Evolutionary conservation across 169 alveolate genomes (phyloP), one percentile per base, ranked within the genome.

Genomic region (Eimeria falciformis): DNA sequence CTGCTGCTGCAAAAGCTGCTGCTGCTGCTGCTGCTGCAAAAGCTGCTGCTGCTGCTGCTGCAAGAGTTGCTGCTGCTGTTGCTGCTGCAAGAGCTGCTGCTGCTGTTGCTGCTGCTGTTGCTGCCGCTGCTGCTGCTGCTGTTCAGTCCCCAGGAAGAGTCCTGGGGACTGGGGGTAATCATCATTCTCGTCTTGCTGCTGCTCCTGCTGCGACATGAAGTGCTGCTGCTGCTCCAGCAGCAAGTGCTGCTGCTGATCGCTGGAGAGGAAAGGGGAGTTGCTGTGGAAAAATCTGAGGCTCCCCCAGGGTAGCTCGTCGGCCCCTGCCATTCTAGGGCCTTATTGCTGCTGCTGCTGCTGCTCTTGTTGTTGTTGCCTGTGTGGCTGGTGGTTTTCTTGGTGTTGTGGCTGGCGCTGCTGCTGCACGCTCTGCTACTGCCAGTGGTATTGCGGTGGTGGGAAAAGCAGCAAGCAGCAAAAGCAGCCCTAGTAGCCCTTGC

Each of bases 61-160:
- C 79, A 27, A 11, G 50, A 9, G 43, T 23, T 45, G 66, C 40
- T 9, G 56, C 29, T 14, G 85, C 85, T 17, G 65, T 25, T 75
- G 85, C 40, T 11, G 33, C 37, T 2, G 62, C 85, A 40, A 4
- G 45, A 21, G 85, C 62, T 37, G 62, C 66, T 4, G 85, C 37
- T 75, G 85, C 37, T 75, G 85, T 65, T 73, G 65, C 83, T 33
- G 83, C 56, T 27, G 53, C 33, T 37, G 56, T 65, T 75, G 65
- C 85, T 75, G 66, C 65, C 18, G 50, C n/a, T 75, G 81, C 81
- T 29, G 81, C 65, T 75, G 85, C 65, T 27, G 85, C 66, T 75
- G 85, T 50, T 33, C 55, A 27, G 17, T 65, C 65, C 66, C 23
- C 33, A n/a, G 66, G 45, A 18, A n/a, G 85, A 18, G 85, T 37